These are phyloP conservation scores for Diaporthe humulicola DNA, from an alignment of 2,329 filamentous ascomycete species.

Conservation along the genomic window DNA sequence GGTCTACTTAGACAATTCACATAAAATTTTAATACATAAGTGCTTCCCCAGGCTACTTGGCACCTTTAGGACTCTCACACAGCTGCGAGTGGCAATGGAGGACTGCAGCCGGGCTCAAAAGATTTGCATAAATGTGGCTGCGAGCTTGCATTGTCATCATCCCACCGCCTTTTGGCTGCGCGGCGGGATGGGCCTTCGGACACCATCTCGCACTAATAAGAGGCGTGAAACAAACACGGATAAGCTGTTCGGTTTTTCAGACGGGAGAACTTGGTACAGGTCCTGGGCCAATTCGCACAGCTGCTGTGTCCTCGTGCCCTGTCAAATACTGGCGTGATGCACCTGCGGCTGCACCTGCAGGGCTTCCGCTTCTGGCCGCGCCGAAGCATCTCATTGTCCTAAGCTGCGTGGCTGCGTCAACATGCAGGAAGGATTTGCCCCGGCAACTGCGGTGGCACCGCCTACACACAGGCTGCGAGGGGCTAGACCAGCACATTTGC, in stretches of 20 bases:
- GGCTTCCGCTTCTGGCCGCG: slow-evolving; percentile 20
- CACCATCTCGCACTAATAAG: slow-evolving; percentile 8
- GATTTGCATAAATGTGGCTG: slow-evolving; percentile 28
- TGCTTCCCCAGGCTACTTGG: background rate
- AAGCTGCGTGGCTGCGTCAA: slow-evolving; percentile 10
- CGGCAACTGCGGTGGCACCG: slow-evolving; percentile 30
- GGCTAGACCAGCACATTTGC: slow-evolving; percentile 6
- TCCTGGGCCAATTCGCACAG: background rate
- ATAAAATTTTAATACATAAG: slow-evolving; percentile 2
- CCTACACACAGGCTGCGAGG: background rate
- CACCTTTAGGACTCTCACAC: background rate
- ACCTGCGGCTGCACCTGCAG: slow-evolving; percentile 23
- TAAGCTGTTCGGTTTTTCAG: background rate
- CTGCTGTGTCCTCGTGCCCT: slow-evolving; percentile 20
- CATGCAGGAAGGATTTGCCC: slow-evolving; percentile 23
- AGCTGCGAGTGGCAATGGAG: background rate
- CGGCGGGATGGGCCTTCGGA: slow-evolving; percentile 3
- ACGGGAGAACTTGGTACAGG: background rate
- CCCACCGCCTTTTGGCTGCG: slow-evolving; percentile 28
- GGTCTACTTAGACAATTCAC: slow-evolving; percentile 23
- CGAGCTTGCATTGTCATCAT: slow-evolving; percentile 13
- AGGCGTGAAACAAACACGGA: slow-evolving; percentile 21
- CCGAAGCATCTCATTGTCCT: slow-evolving; percentile 7
- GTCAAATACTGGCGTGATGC: slow-evolving; percentile 25
- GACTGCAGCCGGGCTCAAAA: background rate